A percentile compares a stretch with the other conserved stretches of the same genome.
These are phyloP conservation scores for Anastatica hierochuntica DNA, from an alignment of 345 rosid species.

Conservation along the genomic window DNA sequence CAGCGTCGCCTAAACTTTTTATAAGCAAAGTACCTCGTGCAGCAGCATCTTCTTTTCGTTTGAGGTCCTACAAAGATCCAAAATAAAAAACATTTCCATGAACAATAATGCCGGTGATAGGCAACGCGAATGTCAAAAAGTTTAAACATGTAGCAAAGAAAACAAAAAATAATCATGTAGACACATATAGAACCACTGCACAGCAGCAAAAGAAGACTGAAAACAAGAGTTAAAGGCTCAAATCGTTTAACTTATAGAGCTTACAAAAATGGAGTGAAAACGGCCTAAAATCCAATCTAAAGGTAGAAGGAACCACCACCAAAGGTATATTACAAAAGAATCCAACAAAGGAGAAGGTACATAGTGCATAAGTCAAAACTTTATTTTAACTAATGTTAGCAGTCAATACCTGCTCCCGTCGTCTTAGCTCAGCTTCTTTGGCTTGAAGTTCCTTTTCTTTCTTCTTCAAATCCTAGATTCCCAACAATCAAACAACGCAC, in stretches of 20 bases:
- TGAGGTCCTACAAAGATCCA: constrained; percentile 54
- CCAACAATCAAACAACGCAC: constrained; percentile 14
- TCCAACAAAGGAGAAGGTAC: neutral
- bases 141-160: neutral
- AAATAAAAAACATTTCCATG: constrained; percentile 4
- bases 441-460: constrained; percentile 96
- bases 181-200: neutral
- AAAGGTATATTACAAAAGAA: neutral
- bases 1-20: too few species aligned
- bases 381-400: neutral
- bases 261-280: too few species aligned
- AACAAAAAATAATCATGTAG: neutral
- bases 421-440: constrained; percentile 87
- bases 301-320: neutral
- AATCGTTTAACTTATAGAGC: neutral
- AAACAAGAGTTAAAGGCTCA: neutral
- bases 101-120: neutral
- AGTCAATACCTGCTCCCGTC: constrained; percentile 69
- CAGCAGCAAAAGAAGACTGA: neutral
- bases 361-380: neutral
- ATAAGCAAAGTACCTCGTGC: constrained; percentile 53
- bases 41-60: constrained; percentile 87
- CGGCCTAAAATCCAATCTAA: too few species aligned
- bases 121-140: too few species aligned
- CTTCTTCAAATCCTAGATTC: constrained; percentile 63